Percentiles rank a stretch among this genome's conserved stretches.
Conservation (phyloP, 257 asterid species). For the Solanum pinnatisectum region DNA sequence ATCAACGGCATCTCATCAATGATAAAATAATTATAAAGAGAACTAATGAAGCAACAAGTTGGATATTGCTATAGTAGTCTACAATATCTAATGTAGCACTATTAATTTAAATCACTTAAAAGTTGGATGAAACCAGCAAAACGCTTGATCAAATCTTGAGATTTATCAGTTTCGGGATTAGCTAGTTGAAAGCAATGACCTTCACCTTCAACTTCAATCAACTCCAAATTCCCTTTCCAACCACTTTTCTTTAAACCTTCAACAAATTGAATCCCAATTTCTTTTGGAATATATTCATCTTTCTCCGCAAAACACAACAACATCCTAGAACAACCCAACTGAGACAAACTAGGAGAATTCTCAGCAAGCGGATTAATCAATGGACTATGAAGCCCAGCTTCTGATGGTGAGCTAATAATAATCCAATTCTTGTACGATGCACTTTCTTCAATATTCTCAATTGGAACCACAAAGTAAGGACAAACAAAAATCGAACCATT, state of each 20-base stretch:
- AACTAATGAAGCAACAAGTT: too few species aligned
- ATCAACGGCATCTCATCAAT: too few species aligned
- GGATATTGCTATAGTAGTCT: too few species aligned
- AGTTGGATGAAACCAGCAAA: conserved; percentile 22
- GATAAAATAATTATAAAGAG: too few species aligned
- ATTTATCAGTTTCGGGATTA: conserved; percentile 10
- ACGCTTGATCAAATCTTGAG: conserved; percentile 22
- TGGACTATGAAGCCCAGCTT: background rate
- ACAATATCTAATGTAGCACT: too few species aligned
- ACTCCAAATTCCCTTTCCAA: conserved; percentile 45
- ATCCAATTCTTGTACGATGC: background rate
- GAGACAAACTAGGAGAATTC: background rate
- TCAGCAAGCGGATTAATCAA: background rate
- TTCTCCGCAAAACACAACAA: conserved; percentile 14
- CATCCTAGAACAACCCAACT: background rate
- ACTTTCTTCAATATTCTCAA: background rate
- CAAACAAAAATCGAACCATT: conserved; percentile 4
- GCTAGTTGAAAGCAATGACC: conserved; percentile 29
- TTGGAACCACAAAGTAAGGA: conserved; percentile 6
- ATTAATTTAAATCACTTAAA: background rate
- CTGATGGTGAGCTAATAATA: background rate
- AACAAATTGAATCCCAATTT: conserved; percentile 9
- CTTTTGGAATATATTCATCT: conserved; percentile 6
- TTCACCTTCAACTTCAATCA: conserved; percentile 39
- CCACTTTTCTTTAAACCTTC: conserved; percentile 39